Evolutionary conservation across 352 stramenopile species (phyloP), one percentile per base, ranked within the genome.

Genomic region (Globisporangium canariense): DNA sequence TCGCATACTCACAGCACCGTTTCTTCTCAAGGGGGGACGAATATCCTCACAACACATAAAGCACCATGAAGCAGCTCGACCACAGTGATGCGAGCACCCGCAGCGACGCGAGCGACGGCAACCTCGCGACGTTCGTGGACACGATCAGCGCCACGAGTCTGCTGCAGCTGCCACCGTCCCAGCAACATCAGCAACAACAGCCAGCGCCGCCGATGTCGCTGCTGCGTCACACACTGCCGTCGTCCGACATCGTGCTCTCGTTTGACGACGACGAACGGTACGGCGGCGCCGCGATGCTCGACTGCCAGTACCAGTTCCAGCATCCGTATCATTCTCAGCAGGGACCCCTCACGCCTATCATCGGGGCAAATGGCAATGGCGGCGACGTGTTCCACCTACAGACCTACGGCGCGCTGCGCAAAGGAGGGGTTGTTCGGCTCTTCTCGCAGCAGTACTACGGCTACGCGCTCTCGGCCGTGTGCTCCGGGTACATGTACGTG

Each of bases 361-460:
- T 60, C 76, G 62, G n/a, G 64, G 66, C 9, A 54, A 14, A 36
- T 4, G n/a, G 67, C 58, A 7, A 54, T 22, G 66, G 64, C 16
- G 56, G 64, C 16, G 52, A 75, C 56, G 79, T 84, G 54, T 80
- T 81, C 65, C 88, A 88, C 62, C 86, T 90, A 59, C 78, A 92
- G 58, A 73, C 85, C 60, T 92, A 88, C 28, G 50, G 81, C 40
- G 78, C 78, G 50, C 60, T 92, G 22, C 79, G 63, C 43, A 64
- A 68, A 30, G 63, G 63, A 18, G 63, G 57, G 3, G 22, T 32
- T 6, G 63, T 63, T 4, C 18, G 46, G 36, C 63, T 68, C 13
- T 46, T 68, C 20, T 60, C 63, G 22, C n/a, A 41, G 6, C 22
- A 25, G 18, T 64, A 68, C 63, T 34, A 47, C 16, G 63, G 63